phyloP scores from a whole-genome alignment of 2,329 filamentous ascomycete genomes.

The Furcasterigmium furcatum region DNA sequence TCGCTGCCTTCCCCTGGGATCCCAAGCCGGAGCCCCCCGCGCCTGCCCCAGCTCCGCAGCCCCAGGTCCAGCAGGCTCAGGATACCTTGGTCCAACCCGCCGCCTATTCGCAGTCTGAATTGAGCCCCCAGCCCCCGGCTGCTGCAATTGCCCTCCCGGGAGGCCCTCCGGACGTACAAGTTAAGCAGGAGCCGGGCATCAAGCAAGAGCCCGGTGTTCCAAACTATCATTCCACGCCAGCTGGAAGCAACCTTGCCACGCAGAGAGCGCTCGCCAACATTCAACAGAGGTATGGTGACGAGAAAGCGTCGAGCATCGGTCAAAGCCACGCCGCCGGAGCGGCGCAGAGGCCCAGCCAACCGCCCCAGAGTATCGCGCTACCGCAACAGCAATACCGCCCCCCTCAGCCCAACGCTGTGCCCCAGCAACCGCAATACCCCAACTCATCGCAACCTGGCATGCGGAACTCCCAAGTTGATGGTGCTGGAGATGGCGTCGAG shows the following conservation, averaged over 20 bases:
- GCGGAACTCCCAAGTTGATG: slow-evolving; percentile 62
- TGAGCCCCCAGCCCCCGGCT: slow-evolving; percentile 26
- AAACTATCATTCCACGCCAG: slow-evolving; percentile 14
- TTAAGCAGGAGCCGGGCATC: slow-evolving; percentile 42
- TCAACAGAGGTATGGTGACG: slow-evolving; percentile 56
- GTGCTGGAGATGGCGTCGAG: slow-evolving; percentile 53
- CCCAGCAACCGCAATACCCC: slow-evolving; percentile 18
- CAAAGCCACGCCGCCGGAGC: background rate
- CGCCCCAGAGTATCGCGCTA: background rate
- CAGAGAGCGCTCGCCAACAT: slow-evolving; percentile 55
- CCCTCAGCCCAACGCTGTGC: slow-evolving; percentile 19
- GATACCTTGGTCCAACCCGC: slow-evolving; percentile 12
- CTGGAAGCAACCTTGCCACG: slow-evolving; percentile 36
- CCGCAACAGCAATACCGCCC: slow-evolving; percentile 4
- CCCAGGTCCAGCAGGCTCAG: slow-evolving; percentile 22
- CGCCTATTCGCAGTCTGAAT: slow-evolving; percentile 27
- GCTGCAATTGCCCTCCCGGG: slow-evolving; percentile 20
- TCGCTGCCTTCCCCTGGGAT: slow-evolving; percentile 94
- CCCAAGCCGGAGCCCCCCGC: slow-evolving; percentile 67
- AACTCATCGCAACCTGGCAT: slow-evolving; percentile 18
- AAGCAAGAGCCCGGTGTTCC: slow-evolving; percentile 44
- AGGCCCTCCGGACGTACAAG: slow-evolving; percentile 17
- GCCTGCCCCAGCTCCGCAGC: slow-evolving; percentile 24
- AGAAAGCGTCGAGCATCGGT: slow-evolving; percentile 64
- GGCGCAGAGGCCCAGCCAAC: background rate